Conservation (phyloP, 148 eudicot genomes). For the Rhododendron kiyosumense region DNA sequence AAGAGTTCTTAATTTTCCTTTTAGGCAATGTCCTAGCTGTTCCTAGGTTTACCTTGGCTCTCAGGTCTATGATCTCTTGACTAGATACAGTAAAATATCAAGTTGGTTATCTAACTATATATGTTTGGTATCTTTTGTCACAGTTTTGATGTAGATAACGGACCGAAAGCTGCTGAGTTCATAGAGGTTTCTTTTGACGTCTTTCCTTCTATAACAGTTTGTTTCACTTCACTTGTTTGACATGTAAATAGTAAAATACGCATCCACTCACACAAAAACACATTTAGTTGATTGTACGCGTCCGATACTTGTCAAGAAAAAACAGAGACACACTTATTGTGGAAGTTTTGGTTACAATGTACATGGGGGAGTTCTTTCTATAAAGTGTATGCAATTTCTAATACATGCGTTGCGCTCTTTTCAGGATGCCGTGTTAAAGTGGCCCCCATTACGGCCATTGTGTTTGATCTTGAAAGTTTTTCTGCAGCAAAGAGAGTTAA, state of each 20-base stretch:
- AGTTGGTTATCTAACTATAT: background rate
- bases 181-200: constrained; percentile 51
- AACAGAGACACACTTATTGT: background rate
- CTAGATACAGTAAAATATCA: background rate
- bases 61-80: background rate
- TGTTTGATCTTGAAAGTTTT: constrained; percentile 93
- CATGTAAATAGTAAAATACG: background rate
- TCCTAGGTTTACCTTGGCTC: background rate
- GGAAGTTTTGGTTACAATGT: background rate
- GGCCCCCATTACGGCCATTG: constrained; percentile 86
- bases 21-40: background rate
- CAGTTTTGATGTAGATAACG: constrained; percentile 90
- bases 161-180: constrained; percentile 94
- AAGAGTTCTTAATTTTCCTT: constrained; percentile 7
- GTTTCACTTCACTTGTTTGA: background rate
- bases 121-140: background rate
- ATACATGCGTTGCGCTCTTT: constrained; percentile 1
- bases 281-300: background rate
- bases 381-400: background rate
- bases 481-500: constrained; percentile 91
- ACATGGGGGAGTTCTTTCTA: background rate
- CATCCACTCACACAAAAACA: background rate
- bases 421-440: constrained; percentile 72
- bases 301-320: background rate
- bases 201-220: background rate